Evolutionary conservation across 495 filamentous ascomycete species (phyloP), one percentile per base, ranked within the genome.

Genomic region (Tuber indicum): DNA sequence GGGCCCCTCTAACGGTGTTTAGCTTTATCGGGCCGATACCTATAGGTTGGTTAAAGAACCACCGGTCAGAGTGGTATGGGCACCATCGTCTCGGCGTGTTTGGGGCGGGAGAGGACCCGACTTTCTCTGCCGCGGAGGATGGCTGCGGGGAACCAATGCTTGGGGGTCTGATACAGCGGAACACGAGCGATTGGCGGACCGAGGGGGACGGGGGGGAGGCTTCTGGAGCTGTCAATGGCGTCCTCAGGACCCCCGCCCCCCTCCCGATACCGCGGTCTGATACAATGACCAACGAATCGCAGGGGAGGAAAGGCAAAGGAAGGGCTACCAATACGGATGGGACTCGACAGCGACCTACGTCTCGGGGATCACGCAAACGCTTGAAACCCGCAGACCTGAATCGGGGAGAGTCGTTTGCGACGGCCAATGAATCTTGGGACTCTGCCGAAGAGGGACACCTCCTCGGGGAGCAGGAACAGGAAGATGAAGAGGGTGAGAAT

Each of bases 11-110:
- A 66, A 81, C 26, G 19, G 70, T 42, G 21, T 42, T 45, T 39
- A 83, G 82, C 21, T 84, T 84, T 70, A 77, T 84, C 16, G 82
- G 82, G 9, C 82, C 82, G 8, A 81, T 83, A 32, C 82, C 82
- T 2, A 74, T 76, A 69, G 79, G 76, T 39, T 84, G 82, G 82
- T 72, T 83, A 12, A 81, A 80, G 74, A 81, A 78, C 58, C 81
- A 83, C 69, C 75, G 82, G 17, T 75, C 76, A 16, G 81, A 81
- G 47, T 83, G 81, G 82, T 83, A 79, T 39, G 83, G 81, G 46
- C 73, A 83, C 43, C 82, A 82, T 45, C 32, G 32, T 32, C 58
- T 83, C 41, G 82, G 81, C 44, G 75, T 82, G 19, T 74, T 72
- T 72, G 79, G 77, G 46, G 74, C 82, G 19, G 75, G 75, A n/a